A percentile compares a stretch with the other conserved stretches of the same genome.
Conservation (phyloP, 2,329 filamentous ascomycete species). For the Phaeoacremonium minimum region DNA sequence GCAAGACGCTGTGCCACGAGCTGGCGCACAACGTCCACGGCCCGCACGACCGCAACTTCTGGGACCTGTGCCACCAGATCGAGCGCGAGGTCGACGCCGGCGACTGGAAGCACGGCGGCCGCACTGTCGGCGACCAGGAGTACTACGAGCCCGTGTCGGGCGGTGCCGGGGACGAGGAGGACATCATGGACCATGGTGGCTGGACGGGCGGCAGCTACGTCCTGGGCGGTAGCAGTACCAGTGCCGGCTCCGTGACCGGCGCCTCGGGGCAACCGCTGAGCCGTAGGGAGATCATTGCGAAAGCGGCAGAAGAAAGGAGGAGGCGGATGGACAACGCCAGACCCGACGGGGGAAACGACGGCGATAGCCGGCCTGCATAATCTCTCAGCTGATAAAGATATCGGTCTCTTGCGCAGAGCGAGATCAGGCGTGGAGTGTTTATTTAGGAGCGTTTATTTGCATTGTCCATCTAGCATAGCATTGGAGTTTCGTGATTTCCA, state of each 20-base stretch:
- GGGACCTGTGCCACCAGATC: constrained; percentile 82
- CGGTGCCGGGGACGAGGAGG: constrained; percentile 44
- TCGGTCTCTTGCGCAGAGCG: no score
- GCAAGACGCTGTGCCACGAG: constrained; percentile 92
- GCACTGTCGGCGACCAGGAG: constrained; percentile 60
- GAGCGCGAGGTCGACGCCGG: constrained; percentile 78
- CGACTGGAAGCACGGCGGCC: constrained; percentile 73
- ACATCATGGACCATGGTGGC: constrained; percentile 35
- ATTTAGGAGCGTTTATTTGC: no score
- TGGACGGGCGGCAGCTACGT: constrained; percentile 71
- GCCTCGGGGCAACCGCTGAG: constrained; percentile 39
- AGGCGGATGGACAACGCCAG: constrained; percentile 33
- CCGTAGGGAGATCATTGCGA: constrained; percentile 70
- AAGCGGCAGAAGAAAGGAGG: constrained; percentile 65
- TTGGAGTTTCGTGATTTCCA: no score
- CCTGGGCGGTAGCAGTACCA: constrained; percentile 51
- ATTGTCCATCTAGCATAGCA: no score
- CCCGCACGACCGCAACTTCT: constrained; percentile 82
- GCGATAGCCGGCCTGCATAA: constrained; percentile 1
- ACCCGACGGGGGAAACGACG: constrained; percentile 11
- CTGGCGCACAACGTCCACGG: constrained; percentile 87
- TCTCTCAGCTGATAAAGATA: no score
- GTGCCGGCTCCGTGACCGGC: constrained; percentile 16
- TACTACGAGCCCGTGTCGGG: constrained; percentile 46
- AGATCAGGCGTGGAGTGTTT: no score